Conservation (phyloP, 306 rosid species). For the Sophora flavescens region DNA sequence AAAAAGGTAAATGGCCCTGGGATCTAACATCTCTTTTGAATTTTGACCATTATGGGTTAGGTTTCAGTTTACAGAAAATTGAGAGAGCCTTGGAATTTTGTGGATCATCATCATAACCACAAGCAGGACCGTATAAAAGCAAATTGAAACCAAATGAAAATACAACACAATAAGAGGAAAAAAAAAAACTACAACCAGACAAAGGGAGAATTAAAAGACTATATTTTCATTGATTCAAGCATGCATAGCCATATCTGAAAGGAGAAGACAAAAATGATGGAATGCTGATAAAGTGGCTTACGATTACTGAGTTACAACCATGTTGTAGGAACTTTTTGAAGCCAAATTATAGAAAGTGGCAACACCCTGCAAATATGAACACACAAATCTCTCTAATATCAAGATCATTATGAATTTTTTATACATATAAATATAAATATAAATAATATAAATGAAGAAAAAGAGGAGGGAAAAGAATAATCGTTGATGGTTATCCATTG, state of each 20-base stretch:
- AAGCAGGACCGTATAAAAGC: not conserved
- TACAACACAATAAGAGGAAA: not conserved
- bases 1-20: not conserved
- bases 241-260: constrained; percentile 20
- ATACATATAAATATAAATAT: not conserved
- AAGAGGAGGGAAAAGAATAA: constrained; percentile 27
- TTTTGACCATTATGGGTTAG: not conserved
- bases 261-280: constrained; percentile 11
- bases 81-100: not conserved
- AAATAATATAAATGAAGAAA: constrained; percentile 29
- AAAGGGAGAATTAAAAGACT: constrained; percentile 18
- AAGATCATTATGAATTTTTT: constrained; percentile 33
- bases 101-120: not conserved
- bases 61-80: not conserved
- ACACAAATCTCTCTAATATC: constrained; percentile 14
- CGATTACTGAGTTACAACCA: not conserved
- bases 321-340: constrained; percentile 8
- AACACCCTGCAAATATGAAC: constrained; percentile 52
- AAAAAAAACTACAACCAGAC: constrained; percentile 5
- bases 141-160: not conserved
- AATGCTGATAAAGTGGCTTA: constrained; percentile 35
- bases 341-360: constrained; percentile 21
- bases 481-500: constrained; percentile 57
- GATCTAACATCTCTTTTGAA: not conserved
- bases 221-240: constrained; percentile 31